phyloP scores from a whole-genome alignment of 2,329 filamentous ascomycete genomes.

The Colletotrichum trifolii region DNA sequence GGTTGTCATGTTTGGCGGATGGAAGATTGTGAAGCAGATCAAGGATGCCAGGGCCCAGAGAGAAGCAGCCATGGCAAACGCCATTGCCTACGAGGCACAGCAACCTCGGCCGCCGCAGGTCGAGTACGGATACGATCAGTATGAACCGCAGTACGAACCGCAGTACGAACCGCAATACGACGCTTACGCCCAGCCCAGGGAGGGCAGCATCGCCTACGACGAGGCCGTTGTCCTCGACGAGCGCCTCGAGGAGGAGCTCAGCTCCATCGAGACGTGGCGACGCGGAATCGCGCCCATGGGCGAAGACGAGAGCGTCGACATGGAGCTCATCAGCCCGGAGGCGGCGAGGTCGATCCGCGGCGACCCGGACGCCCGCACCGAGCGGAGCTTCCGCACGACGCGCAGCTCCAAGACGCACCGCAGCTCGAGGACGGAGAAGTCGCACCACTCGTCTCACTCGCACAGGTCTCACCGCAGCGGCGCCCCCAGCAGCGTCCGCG shows the following conservation, averaged over 20 bases:
- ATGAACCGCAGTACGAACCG: constrained; percentile 18
- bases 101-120: constrained; percentile 26
- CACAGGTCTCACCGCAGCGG: constrained; percentile 42
- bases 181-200: constrained; percentile 30
- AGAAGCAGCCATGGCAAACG: constrained; percentile 36
- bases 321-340: constrained; percentile 68
- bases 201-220: constrained; percentile 52
- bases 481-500: constrained; percentile 29
- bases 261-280: constrained; percentile 68
- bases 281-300: constrained; percentile 63
- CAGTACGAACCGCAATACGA: constrained; percentile 23
- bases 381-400: constrained; percentile 47
- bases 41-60: constrained; percentile 52
- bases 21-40: constrained; percentile 96
- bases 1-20: constrained; percentile 93
- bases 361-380: constrained; percentile 53
- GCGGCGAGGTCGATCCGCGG: constrained; percentile 61
- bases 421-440: constrained; percentile 43
- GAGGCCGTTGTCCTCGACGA: constrained; percentile 63
- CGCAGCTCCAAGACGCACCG: constrained; percentile 40
- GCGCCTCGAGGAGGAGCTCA: constrained; percentile 62
- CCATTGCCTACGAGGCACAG: constrained; percentile 45
- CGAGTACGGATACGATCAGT: constrained; percentile 28
- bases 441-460: constrained; percentile 44
- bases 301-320: constrained; percentile 60